A percentile compares a stretch with the other conserved stretches of the same genome.
phyloP scores from a whole-genome alignment of 495 filamentous ascomycete species.

The Pseudotulostoma volvatum region DNA sequence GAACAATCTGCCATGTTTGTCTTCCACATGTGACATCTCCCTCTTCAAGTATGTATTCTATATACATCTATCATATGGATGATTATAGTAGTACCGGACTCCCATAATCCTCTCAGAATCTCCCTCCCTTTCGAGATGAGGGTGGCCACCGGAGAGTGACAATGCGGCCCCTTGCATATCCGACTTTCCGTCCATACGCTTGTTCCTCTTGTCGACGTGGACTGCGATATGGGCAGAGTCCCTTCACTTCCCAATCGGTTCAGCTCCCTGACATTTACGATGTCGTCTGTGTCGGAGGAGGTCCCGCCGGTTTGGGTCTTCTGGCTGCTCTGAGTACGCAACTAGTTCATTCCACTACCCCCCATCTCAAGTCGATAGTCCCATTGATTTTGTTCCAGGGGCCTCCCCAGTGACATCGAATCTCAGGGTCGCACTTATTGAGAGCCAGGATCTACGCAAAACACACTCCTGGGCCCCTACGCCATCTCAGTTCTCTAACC shows the following conservation, averaged over 20 bases:
- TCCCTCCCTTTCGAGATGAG: no score
- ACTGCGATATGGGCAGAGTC: slow-evolving; percentile 11
- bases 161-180: slow-evolving; percentile 23
- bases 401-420: slow-evolving; percentile 56
- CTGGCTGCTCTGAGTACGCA: slow-evolving; percentile 67
- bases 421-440: slow-evolving; percentile 76
- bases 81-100: no score
- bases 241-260: slow-evolving; percentile 14
- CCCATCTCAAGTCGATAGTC: slow-evolving; percentile 1
- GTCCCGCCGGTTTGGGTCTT: slow-evolving; percentile 85
- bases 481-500: slow-evolving; percentile 65
- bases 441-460: slow-evolving; percentile 66
- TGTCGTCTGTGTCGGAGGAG: slow-evolving; percentile 89
- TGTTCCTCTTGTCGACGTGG: slow-evolving; percentile 27
- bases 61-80: no score
- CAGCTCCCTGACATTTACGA: slow-evolving; percentile 52
- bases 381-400: slow-evolving; percentile 16
- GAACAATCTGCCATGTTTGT: no score
- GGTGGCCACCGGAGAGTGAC: slow-evolving; percentile 6
- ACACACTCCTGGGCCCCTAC: slow-evolving; percentile 47
- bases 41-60: no score
- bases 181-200: slow-evolving; percentile 23
- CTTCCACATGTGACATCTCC: no score
- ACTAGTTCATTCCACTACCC: slow-evolving; percentile 2
- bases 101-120: no score